Conservation (phyloP, 208 protist genomes). For the Histomonas meleagridis region DNA sequence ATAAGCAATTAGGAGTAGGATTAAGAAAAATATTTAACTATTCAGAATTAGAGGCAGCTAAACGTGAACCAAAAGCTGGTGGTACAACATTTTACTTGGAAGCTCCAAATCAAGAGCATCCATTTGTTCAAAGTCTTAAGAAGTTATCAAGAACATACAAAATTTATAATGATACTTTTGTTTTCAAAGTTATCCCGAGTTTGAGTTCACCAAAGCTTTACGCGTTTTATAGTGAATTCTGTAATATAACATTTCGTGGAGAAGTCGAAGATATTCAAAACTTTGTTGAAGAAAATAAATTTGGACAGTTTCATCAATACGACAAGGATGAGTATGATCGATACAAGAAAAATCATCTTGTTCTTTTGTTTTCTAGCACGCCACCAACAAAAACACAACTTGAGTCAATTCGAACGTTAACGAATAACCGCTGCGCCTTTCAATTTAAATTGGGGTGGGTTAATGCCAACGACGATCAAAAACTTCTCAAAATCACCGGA, state of each 20-base stretch:
- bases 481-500: too few species aligned
- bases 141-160: neutral
- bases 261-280: neutral
- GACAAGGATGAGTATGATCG: too few species aligned
- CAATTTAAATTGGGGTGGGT: too few species aligned
- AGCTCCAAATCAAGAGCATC: neutral
- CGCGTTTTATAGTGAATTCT: neutral
- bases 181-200: neutral
- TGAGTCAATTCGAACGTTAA: too few species aligned
- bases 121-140: neutral
- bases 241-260: neutral
- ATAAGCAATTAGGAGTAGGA: neutral
- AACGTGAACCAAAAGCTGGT: neutral
- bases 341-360: too few species aligned
- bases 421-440: too few species aligned
- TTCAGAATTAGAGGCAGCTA: neutral
- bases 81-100: neutral
- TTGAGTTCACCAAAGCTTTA: neutral
- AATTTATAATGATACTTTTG: neutral
- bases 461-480: too few species aligned
- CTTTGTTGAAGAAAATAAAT: neutral
- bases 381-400: too few species aligned
- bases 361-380: too few species aligned
- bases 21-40: neutral
- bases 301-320: neutral